A percentile compares a stretch with the other conserved stretches of the same genome.
Evolutionary conservation across 306 rosid genomes (phyloP).

Genomic region (Dalbergia cochinchinensis): DNA sequence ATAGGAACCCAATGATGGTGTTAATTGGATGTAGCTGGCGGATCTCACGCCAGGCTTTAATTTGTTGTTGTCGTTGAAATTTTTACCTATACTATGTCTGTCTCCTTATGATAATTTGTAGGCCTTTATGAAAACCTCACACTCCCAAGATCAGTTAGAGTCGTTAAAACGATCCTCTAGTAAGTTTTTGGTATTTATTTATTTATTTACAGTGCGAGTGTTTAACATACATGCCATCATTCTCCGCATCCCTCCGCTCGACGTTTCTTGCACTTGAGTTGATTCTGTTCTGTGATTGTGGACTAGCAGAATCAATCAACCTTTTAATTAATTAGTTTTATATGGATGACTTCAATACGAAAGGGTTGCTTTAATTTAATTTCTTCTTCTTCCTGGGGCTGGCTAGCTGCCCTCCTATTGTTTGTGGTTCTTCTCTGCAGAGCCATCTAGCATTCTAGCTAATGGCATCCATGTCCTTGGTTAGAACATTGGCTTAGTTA

Average conservation of each 20-base stretch:
- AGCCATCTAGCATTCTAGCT: not conserved
- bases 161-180: slow-evolving; percentile 43
- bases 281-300: slow-evolving; percentile 19
- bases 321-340: not conserved
- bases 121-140: slow-evolving; percentile 32
- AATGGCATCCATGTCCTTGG: not conserved
- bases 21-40: too few species aligned
- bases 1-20: not conserved
- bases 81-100: not conserved
- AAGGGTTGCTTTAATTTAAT: slow-evolving; percentile 26
- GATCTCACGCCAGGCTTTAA: not conserved
- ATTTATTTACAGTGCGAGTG: not conserved
- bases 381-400: slow-evolving; percentile 33
- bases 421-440: slow-evolving; percentile 28
- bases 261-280: not conserved
- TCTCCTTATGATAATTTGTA: not conserved
- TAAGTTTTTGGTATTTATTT: slow-evolving; percentile 14
- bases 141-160: slow-evolving; percentile 33
- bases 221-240: too few species aligned
- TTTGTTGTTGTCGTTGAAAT: not conserved
- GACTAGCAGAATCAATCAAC: slow-evolving; percentile 18
- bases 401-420: slow-evolving; percentile 25
- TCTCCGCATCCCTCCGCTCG: too few species aligned
- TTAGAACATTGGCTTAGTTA: too few species aligned
- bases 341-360: slow-evolving; percentile 7